These are phyloP conservation scores for Senna siamea DNA, from an alignment of 306 rosid species.

Conservation along the genomic window DNA sequence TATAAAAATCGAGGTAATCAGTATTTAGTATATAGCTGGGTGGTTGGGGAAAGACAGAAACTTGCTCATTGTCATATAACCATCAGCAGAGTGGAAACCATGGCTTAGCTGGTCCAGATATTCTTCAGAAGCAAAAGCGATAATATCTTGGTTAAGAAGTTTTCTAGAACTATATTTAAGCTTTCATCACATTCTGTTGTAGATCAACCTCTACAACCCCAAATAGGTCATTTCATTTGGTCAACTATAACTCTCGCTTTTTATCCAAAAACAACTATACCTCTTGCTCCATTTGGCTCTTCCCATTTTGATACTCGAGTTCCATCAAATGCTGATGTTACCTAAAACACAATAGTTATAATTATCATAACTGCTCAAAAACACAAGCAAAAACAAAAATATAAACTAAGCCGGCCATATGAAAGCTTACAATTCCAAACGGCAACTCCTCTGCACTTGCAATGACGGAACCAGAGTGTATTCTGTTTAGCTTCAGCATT, in stretches of 20 bases:
- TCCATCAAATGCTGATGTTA: constrained; percentile 91
- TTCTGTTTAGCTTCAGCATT: constrained; percentile 72
- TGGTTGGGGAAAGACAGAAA: too few relatives aligned
- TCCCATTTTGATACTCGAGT: constrained; percentile 78
- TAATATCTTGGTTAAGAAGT: constrained; percentile 23
- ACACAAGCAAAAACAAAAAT: constrained; percentile 31
- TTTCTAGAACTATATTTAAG: constrained; percentile 14
- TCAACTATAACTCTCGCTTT: constrained; percentile 69
- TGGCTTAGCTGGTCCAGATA: too few relatives aligned
- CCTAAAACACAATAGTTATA: constrained; percentile 53
- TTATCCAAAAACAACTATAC: too few relatives aligned
- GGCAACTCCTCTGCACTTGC: constrained; percentile 96
- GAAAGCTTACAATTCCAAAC: constrained; percentile 84
- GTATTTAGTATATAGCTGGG: too few relatives aligned
- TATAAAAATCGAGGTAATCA: too few relatives aligned
- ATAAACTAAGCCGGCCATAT: constrained; percentile 37
- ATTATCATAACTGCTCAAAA: constrained; percentile 36
- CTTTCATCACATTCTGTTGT: constrained; percentile 2
- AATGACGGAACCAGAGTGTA: constrained; percentile 84
- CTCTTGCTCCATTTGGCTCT: constrained; percentile 93
- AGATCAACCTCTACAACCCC: constrained; percentile 22
- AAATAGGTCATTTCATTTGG: constrained; percentile 32
- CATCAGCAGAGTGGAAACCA: too few relatives aligned
- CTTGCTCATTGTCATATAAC: too few relatives aligned
- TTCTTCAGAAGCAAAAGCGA: too few relatives aligned